A percentile compares a stretch with the other conserved stretches of the same genome.
Evolutionary conservation across 495 filamentous ascomycete species (phyloP).

Genomic region (Podospora pseudopauciseta): DNA sequence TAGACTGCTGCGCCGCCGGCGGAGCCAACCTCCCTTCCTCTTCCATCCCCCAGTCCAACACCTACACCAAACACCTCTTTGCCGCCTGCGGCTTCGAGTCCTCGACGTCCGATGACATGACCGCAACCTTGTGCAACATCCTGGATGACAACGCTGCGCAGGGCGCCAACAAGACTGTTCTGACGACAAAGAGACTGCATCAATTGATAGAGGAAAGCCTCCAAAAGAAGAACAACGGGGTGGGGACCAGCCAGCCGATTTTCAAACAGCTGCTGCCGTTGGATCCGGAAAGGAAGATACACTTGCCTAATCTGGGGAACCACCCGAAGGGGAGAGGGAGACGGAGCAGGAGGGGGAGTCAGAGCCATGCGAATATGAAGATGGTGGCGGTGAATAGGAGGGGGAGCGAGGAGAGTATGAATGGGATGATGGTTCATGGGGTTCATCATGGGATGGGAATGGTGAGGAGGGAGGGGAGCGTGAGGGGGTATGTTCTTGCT

Average conservation of each 20-base stretch:
- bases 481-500: not conserved
- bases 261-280: slow-evolving; percentile 36
- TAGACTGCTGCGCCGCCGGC: slow-evolving; percentile 38
- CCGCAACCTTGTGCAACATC: slow-evolving; percentile 32
- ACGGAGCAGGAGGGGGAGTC: slow-evolving; percentile 2
- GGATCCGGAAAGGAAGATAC: slow-evolving; percentile 35
- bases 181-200: slow-evolving; percentile 35
- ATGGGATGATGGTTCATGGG: not conserved
- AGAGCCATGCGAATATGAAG: not conserved
- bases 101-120: slow-evolving; percentile 37
- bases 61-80: slow-evolving; percentile 36
- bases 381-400: not conserved
- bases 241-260: slow-evolving; percentile 27
- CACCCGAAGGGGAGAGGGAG: not conserved
- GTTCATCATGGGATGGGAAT: not conserved
- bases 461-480: not conserved
- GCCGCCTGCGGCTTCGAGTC: slow-evolving; percentile 37
- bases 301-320: slow-evolving; percentile 24
- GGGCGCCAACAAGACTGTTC: not conserved
- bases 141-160: slow-evolving; percentile 21
- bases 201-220: slow-evolving; percentile 34
- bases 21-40: slow-evolving; percentile 28
- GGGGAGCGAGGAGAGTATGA: not conserved
- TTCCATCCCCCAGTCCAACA: slow-evolving; percentile 17
- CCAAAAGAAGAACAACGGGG: slow-evolving; percentile 26